These are phyloP conservation scores for Mycena haematopus DNA, from an alignment of 768 basidiomycete genomes.

Conservation along the genomic window DNA sequence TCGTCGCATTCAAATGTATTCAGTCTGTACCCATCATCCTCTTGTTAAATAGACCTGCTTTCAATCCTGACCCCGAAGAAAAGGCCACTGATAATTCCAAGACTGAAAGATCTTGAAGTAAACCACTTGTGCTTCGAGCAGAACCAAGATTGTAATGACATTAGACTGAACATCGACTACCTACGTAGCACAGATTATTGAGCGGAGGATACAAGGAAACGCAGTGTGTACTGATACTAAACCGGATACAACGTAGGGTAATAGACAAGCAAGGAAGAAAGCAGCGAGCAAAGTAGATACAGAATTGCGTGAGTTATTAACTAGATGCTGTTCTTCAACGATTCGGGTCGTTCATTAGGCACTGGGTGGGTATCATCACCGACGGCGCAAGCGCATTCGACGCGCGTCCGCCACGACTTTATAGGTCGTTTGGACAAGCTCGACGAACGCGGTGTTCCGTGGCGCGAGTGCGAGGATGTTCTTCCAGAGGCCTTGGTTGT, in stretches of 20 bases:
- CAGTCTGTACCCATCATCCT: neutral
- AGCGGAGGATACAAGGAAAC: slow-evolving; percentile 2
- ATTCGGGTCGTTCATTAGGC: slow-evolving; percentile 14
- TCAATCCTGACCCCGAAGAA: no score
- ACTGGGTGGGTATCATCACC: neutral
- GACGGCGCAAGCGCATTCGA: slow-evolving; percentile 38
- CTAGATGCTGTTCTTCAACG: slow-evolving; percentile 16
- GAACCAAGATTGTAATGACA: slow-evolving; percentile 5
- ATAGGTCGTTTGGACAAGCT: slow-evolving; percentile 68
- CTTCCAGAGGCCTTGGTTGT: slow-evolving; percentile 71
- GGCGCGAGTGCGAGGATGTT: slow-evolving; percentile 65
- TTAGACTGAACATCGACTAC: slow-evolving; percentile 16
- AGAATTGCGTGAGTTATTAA: slow-evolving; percentile 13
- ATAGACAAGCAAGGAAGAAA: slow-evolving; percentile 13
- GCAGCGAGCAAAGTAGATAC: slow-evolving; percentile 17
- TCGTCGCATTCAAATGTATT: slow-evolving; percentile 14
- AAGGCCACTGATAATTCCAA: no score
- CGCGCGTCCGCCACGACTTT: slow-evolving; percentile 76
- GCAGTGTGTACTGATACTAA: slow-evolving; percentile 5
- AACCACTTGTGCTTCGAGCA: neutral
- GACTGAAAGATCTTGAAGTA: no score
- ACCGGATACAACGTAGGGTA: slow-evolving; percentile 15
- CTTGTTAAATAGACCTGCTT: slow-evolving; percentile 1
- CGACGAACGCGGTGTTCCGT: slow-evolving; percentile 49
- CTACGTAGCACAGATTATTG: slow-evolving; percentile 23